These are phyloP conservation scores for Zymoseptoria passerinii DNA, from an alignment of 2,329 filamentous ascomycete species.

Conservation along the genomic window DNA sequence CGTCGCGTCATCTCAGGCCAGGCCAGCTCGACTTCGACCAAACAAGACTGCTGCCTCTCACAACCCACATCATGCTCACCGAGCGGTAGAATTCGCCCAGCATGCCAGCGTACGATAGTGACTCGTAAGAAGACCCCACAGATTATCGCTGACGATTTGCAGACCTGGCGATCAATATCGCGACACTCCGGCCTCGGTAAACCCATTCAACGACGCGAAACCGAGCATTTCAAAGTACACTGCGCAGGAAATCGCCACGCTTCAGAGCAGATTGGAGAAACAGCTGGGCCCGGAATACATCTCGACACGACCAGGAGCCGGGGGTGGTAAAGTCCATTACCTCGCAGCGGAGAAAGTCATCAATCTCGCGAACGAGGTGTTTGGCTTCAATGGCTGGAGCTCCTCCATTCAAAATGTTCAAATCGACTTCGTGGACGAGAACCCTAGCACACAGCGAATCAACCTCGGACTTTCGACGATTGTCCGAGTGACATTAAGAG, in stretches of 20 bases:
- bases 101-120: slow-evolving; percentile 25
- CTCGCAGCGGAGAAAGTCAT: slow-evolving; percentile 96
- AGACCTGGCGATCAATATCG: slow-evolving; percentile 32
- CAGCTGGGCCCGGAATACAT: slow-evolving; percentile 95
- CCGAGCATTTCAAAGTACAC: slow-evolving; percentile 71
- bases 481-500: slow-evolving; percentile 77
- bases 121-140: background rate
- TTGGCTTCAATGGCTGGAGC: slow-evolving; percentile 97
- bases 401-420: slow-evolving; percentile 91
- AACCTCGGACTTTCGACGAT: slow-evolving; percentile 83
- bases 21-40: slow-evolving; percentile 7
- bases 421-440: slow-evolving; percentile 91
- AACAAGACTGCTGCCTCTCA: background rate
- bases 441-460: slow-evolving; percentile 66
- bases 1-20: slow-evolving; percentile 7
- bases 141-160: slow-evolving; percentile 6
- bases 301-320: slow-evolving; percentile 73
- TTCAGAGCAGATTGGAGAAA: slow-evolving; percentile 80
- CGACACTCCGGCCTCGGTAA: slow-evolving; percentile 41
- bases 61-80: slow-evolving; percentile 1
- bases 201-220: slow-evolving; percentile 71
- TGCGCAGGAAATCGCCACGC: slow-evolving; percentile 78
- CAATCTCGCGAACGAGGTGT: slow-evolving; percentile 86
- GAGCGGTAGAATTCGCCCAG: slow-evolving; percentile 7
- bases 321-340: slow-evolving; percentile 83